Conservation (phyloP, 768 basidiomycete genomes). For the Termitomyces sp. region DNA sequence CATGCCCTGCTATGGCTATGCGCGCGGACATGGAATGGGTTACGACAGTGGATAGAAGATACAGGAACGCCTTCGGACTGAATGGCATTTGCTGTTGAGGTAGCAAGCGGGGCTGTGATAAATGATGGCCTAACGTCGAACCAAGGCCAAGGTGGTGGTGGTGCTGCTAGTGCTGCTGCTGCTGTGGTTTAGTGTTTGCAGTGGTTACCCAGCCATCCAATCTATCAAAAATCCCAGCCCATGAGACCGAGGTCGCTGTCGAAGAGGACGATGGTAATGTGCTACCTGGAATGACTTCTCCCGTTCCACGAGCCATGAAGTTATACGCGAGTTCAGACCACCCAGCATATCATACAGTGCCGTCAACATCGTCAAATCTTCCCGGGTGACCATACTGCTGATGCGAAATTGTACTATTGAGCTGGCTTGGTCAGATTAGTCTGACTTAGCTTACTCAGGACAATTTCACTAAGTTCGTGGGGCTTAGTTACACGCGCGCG, state of each 20-base stretch:
- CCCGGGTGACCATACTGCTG: constrained; percentile 76
- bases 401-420: too few relatives aligned
- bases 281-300: too few relatives aligned
- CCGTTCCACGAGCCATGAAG: too few relatives aligned
- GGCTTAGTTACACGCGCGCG: too few relatives aligned
- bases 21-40: constrained; percentile 73
- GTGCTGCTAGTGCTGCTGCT: too few relatives aligned
- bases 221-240: constrained; percentile 68
- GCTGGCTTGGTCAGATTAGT: too few relatives aligned
- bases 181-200: constrained; percentile 36
- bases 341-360: too few relatives aligned
- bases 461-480: too few relatives aligned
- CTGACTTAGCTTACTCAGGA: too few relatives aligned
- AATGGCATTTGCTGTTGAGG: constrained; percentile 44
- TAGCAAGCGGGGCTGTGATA: constrained; percentile 33
- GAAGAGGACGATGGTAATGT: too few relatives aligned
- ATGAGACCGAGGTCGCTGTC: constrained; percentile 60
- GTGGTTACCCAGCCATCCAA: constrained; percentile 73
- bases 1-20: constrained; percentile 67
- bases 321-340: too few relatives aligned
- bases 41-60: constrained; percentile 71
- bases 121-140: constrained; percentile 20
- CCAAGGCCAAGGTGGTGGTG: constrained; percentile 9
- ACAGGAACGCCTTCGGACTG: constrained; percentile 73
- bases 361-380: constrained; percentile 71